Evolutionary conservation across 805 yeast genomes (phyloP).

Genomic region (Candida incommunis): DNA sequence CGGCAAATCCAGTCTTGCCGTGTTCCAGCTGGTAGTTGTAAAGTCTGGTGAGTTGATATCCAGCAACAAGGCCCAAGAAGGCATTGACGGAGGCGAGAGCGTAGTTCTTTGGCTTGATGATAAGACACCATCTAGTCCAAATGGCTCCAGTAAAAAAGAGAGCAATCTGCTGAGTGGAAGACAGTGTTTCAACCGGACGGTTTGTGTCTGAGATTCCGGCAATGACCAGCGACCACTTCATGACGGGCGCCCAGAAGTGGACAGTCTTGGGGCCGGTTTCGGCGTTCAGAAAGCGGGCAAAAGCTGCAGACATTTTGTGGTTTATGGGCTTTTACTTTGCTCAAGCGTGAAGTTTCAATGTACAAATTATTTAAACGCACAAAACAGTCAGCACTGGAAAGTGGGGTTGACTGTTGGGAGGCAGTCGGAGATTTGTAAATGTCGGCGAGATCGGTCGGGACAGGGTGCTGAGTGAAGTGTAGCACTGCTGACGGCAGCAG

Average conservation of each 20-base stretch:
- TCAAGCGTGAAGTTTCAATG: too few relatives aligned
- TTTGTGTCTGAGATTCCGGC: conserved; percentile 81
- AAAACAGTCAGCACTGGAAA: neutral
- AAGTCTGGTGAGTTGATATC: conserved; percentile 66
- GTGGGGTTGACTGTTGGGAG: conserved; percentile 2
- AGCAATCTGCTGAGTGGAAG: conserved; percentile 82
- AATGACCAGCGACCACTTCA: conserved; percentile 72
- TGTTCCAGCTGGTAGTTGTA: conserved; percentile 43
- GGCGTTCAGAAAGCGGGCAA: conserved; percentile 60
- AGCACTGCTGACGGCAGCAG: too few relatives aligned
- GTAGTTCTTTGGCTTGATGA: conserved; percentile 76
- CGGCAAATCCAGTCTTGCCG: conserved; percentile 26
- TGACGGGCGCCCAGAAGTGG: conserved; percentile 71
- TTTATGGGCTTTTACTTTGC: conserved; percentile 5
- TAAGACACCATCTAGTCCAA: conserved; percentile 98
- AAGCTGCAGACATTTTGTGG: conserved; percentile 18
- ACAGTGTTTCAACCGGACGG: conserved; percentile 84
- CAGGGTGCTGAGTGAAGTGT: too few relatives aligned
- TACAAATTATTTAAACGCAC: too few relatives aligned
- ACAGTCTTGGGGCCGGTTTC: conserved; percentile 96
- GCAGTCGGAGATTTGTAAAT: too few relatives aligned
- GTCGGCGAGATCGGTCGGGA: too few relatives aligned
- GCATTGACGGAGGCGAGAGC: conserved; percentile 87
- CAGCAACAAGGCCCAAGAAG: conserved; percentile 84
- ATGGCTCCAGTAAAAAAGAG: conserved; percentile 82